Base-by-base conservation (phyloP, 1,284 basidiomycete species). In the Mycosarcoma maydis region DNA sequence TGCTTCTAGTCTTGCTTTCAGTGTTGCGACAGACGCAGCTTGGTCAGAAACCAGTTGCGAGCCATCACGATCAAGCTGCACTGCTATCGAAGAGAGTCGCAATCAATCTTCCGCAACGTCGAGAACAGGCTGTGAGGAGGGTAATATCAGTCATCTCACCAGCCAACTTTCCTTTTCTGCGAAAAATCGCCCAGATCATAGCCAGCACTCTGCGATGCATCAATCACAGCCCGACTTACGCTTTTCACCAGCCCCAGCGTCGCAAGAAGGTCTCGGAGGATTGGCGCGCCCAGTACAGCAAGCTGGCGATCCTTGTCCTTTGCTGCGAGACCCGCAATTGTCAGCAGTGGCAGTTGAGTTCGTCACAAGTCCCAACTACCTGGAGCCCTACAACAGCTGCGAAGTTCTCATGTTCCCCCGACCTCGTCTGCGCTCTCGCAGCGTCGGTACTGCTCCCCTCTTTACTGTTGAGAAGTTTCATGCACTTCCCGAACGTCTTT, bases 301-400 rank as follows among this genome's bases (percentile, higher is more conserved):
- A n/a, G n/a, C n/a, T n/a, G n/a, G n/a, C n/a, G n/a, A n/a, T n/a
- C n/a, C 13, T 13, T 6, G 16, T 16, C 33, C 33, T 13, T n/a
- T 34, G 33, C 13, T 34, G 29, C 29, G 16, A 16, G 13, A 6
- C 16, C 11, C 32, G 6, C 13, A 11, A 16, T 16, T n/a, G 11
- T n/a, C 40, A 0, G 26, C 48, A 10, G 36, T 53, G 17, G 44
- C 41, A 8, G 30, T 49, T 9, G 50, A 58, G 13, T 22, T 32
- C n/a, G 26, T 45, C 6, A 24, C 19, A 19, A 22, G 40, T 5
- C 38, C 53, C 11, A 41, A n/a, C 22, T 55, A 50, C 23, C 36
- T 61, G 13, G 65, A 68, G 42, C 54, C 65, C 1, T 19, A 39
- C 24, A 68, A 48, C 23, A 60, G 34, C 5, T 68, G 65, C 54